phyloP scores from a whole-genome alignment of 768 basidiomycete genomes.

The Myochromella boudieri region DNA sequence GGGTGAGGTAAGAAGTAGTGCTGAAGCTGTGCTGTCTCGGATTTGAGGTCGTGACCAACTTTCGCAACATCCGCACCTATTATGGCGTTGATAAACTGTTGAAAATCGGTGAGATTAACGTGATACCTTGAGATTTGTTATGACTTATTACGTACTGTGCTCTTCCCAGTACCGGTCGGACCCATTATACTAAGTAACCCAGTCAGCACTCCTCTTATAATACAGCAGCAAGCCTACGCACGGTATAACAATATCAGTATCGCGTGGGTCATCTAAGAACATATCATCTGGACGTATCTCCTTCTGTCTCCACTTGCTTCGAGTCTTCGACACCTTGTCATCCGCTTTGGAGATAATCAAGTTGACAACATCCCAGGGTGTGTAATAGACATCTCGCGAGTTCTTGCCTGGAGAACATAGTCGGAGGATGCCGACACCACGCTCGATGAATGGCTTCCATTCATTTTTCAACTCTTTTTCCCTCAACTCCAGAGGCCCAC shows the following conservation, averaged over 20 bases:
- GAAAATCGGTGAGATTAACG: not conserved
- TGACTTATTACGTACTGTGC: not conserved
- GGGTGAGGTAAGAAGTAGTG: slow-evolving; percentile 12
- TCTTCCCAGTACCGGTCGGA: slow-evolving; percentile 8
- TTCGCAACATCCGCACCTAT: slow-evolving; percentile 1
- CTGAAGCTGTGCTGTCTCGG: slow-evolving; percentile 13
- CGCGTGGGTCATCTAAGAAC: slow-evolving; percentile 6
- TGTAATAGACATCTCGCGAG: slow-evolving; percentile 9
- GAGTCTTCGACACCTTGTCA: not conserved
- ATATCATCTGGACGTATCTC: slow-evolving; percentile 6
- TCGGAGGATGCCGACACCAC: slow-evolving; percentile 13
- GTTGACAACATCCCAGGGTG: slow-evolving; percentile 11
- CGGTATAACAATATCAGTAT: slow-evolving; percentile 8
- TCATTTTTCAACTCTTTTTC: slow-evolving; percentile 10
- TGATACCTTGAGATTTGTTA: not conserved
- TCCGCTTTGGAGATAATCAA: slow-evolving; percentile 10
- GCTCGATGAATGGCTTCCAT: slow-evolving; percentile 13
- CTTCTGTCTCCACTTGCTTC: slow-evolving; percentile 9
- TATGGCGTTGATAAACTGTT: slow-evolving; percentile 14
- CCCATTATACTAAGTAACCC: slow-evolving; percentile 2
- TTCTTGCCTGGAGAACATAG: not conserved
- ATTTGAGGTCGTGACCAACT: slow-evolving; percentile 12
- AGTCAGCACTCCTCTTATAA: not conserved
- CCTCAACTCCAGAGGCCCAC: slow-evolving; percentile 1
- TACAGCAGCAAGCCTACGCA: not conserved